Evolutionary conservation across 305 asterid genomes (phyloP).

Genomic region (Fraxinus floribunda): DNA sequence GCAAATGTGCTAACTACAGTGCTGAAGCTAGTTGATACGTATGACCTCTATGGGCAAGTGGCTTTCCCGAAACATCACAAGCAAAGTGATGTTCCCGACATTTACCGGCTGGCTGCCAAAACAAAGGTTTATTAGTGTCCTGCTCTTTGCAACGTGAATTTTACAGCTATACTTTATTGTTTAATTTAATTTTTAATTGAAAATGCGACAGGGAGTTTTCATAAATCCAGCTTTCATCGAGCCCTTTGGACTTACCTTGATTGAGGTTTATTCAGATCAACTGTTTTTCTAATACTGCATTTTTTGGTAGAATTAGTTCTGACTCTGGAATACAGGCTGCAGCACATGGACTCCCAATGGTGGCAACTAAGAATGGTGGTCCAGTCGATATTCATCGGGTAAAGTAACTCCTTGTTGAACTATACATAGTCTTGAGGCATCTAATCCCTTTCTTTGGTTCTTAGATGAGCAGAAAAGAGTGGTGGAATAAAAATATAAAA

Average conservation of each 20-base stretch:
- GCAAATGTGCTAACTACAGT: slow-evolving; percentile 72
- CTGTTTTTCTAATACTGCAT: neutral
- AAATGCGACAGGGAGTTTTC: slow-evolving; percentile 70
- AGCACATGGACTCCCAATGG: slow-evolving; percentile 92
- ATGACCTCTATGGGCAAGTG: slow-evolving; percentile 86
- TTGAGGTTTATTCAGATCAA: slow-evolving; percentile 57
- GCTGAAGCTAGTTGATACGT: slow-evolving; percentile 69
- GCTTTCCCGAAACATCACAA: slow-evolving; percentile 93
- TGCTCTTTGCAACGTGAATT: neutral
- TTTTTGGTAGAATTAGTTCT: neutral
- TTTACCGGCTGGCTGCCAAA: slow-evolving; percentile 80
- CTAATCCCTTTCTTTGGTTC: neutral
- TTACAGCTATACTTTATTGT: neutral
- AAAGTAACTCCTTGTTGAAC: slow-evolving; percentile 17
- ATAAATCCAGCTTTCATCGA: slow-evolving; percentile 86
- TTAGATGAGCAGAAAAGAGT: neutral
- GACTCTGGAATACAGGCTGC: slow-evolving; percentile 58
- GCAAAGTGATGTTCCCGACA: slow-evolving; percentile 83
- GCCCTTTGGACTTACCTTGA: slow-evolving; percentile 87
- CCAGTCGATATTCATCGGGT: slow-evolving; percentile 95
- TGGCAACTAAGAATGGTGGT: slow-evolving; percentile 91
- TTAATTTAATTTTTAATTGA: neutral
- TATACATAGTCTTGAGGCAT: neutral
- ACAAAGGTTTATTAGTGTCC: slow-evolving; percentile 54
- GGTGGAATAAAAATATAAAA: neutral